Evolutionary conservation across 345 rosid species (phyloP).

Genomic region (Acer negundo): DNA sequence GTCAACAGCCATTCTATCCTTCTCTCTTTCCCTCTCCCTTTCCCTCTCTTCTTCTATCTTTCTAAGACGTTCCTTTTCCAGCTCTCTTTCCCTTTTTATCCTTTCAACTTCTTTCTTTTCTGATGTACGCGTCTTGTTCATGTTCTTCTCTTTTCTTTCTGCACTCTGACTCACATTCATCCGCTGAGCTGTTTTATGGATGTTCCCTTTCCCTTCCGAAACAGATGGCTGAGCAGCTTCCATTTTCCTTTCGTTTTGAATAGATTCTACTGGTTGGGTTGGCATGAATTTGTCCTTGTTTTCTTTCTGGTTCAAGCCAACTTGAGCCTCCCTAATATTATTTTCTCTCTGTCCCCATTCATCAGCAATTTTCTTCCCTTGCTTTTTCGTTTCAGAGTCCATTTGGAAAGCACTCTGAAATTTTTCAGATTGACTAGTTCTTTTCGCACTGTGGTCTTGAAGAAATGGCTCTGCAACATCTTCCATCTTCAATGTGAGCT

Average conservation of each 20-base stretch:
- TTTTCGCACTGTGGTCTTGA: slow-evolving; percentile 26
- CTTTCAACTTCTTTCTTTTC: slow-evolving; percentile 60
- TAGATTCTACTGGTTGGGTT: slow-evolving; percentile 32
- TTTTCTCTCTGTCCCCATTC: slow-evolving; percentile 37
- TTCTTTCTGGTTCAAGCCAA: slow-evolving; percentile 35
- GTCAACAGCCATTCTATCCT: slow-evolving; percentile 94
- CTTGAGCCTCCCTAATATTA: slow-evolving; percentile 26
- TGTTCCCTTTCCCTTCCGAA: slow-evolving; percentile 34
- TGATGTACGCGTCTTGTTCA: slow-evolving; percentile 27
- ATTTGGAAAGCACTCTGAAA: slow-evolving; percentile 22
- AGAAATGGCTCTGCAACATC: slow-evolving; percentile 19
- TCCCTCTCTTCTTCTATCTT: slow-evolving; percentile 87
- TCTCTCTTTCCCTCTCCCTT: slow-evolving; percentile 90
- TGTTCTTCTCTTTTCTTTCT: slow-evolving; percentile 43
- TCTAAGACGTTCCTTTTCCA: slow-evolving; percentile 63
- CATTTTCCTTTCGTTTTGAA: slow-evolving; percentile 36
- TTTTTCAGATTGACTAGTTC: slow-evolving; percentile 30
- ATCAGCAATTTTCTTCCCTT: slow-evolving; percentile 33
- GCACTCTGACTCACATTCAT: slow-evolving; percentile 27
- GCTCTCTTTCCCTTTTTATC: slow-evolving; percentile 59
- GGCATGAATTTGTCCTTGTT: slow-evolving; percentile 41
- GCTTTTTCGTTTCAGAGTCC: slow-evolving; percentile 32
- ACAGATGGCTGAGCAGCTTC: slow-evolving; percentile 33
- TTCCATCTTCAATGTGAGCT: slow-evolving; percentile 17
- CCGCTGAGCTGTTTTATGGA: slow-evolving; percentile 33